Evolutionary conservation across 805 yeast genomes (phyloP).

Genomic region (Barnettozyma vustinii): DNA sequence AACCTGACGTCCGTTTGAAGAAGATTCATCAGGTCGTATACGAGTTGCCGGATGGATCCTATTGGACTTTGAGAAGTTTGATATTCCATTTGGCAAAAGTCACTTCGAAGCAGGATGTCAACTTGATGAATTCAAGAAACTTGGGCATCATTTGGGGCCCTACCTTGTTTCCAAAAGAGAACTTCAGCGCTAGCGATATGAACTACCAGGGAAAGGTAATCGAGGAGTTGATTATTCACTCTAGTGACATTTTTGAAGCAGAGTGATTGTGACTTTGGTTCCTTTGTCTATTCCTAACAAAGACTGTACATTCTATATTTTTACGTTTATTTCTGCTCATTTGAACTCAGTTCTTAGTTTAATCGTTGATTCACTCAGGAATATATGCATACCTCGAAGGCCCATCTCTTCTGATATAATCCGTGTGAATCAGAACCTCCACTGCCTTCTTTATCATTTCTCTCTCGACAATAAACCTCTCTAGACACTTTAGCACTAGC

Average conservation of each 20-base stretch:
- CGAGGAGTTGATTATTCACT: constrained; percentile 79
- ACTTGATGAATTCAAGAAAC: constrained; percentile 79
- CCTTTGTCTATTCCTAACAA: neutral
- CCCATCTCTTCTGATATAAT: constrained; percentile 5
- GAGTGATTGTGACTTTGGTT: constrained; percentile 28
- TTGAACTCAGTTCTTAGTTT: neutral
- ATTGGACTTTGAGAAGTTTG: constrained; percentile 82
- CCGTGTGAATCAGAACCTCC: constrained; percentile 5
- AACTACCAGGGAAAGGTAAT: constrained; percentile 71
- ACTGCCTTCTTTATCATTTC: constrained; percentile 11
- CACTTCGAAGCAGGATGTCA: constrained; percentile 51
- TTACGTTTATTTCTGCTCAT: neutral
- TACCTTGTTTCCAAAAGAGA: constrained; percentile 65
- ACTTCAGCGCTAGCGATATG: constrained; percentile 65
- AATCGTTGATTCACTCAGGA: constrained; percentile 8
- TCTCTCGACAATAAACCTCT: constrained; percentile 5
- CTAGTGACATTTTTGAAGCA: constrained; percentile 74
- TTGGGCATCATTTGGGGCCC: constrained; percentile 96
- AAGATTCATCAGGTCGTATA: constrained; percentile 80
- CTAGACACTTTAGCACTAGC: constrained; percentile 9
- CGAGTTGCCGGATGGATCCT: constrained; percentile 90
- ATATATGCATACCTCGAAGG: constrained; percentile 14
- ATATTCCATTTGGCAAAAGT: constrained; percentile 81
- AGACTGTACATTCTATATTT: neutral
- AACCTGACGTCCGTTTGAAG: constrained; percentile 59